A percentile compares a stretch with the other conserved stretches of the same genome.
phyloP scores from a whole-genome alignment of 1,284 basidiomycete genomes.

The Apiotrichum domesticum region DNA sequence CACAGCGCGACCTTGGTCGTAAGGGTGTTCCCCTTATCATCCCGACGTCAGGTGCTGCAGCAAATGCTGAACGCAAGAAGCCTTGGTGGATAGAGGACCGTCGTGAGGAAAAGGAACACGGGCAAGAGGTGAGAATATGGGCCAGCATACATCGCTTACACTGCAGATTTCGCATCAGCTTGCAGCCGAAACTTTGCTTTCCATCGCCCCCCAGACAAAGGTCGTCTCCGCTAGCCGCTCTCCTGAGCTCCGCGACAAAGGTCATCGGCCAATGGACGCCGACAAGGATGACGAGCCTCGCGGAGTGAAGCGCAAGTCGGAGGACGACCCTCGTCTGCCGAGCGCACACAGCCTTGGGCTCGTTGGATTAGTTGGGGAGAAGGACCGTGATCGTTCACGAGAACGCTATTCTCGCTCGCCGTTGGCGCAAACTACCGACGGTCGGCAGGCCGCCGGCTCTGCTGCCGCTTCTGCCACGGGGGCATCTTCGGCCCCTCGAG shows the following conservation, averaged over 20 bases:
- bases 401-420: slow-evolving; percentile 35
- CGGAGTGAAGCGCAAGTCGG: slow-evolving; percentile 39
- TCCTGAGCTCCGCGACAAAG: slow-evolving; percentile 15
- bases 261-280: slow-evolving; percentile 16
- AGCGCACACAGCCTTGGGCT: slow-evolving; percentile 26
- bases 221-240: slow-evolving; percentile 14
- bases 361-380: slow-evolving; percentile 20
- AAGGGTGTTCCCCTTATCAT: slow-evolving; percentile 24
- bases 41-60: background rate
- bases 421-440: slow-evolving; percentile 15
- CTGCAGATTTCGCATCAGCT: slow-evolving; percentile 43
- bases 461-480: background rate
- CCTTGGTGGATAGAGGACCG: slow-evolving; percentile 40
- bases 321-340: slow-evolving; percentile 30
- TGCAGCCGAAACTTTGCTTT: slow-evolving; percentile 45
- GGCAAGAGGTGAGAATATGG: slow-evolving; percentile 10
- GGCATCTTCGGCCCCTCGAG: background rate
- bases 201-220: slow-evolving; percentile 40
- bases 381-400: slow-evolving; percentile 26
- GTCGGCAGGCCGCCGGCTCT: slow-evolving; percentile 4
- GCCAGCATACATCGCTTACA: background rate
- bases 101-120: slow-evolving; percentile 10
- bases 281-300: slow-evolving; percentile 30
- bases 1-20: slow-evolving; percentile 11
- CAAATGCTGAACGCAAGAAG: slow-evolving; percentile 29